These are phyloP conservation scores for Monosporozyma solicola DNA, from an alignment of 805 yeast species.

Conservation along the genomic window DNA sequence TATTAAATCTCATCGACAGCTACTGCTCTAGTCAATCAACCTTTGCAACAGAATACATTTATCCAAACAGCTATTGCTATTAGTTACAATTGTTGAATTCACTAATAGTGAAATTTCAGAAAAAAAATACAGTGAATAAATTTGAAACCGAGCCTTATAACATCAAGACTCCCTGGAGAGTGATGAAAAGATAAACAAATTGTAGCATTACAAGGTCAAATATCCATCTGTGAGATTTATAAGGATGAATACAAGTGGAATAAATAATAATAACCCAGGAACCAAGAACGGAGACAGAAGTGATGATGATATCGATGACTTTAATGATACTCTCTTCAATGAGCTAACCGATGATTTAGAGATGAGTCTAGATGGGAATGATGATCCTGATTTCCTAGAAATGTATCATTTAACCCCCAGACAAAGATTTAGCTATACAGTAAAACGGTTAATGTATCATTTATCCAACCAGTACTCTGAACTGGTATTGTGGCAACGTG, in stretches of 20 bases:
- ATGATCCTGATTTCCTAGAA: conserved; percentile 27
- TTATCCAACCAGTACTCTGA: conserved; percentile 10
- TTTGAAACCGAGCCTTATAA: not conserved
- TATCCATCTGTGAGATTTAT: not conserved
- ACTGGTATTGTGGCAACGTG: conserved; percentile 20
- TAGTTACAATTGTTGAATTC: not conserved
- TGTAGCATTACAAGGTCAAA: not conserved
- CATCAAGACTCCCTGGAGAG: not conserved
- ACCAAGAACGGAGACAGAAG: not conserved
- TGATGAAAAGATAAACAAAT: not conserved
- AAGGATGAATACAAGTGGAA: not conserved
- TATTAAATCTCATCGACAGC: no score
- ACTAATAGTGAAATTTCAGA: not conserved
- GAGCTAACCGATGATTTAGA: conserved; percentile 9
- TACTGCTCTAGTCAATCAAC: no score
- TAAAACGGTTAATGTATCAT: conserved; percentile 10
- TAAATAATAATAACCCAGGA: not conserved
- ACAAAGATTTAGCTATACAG: conserved; percentile 22
- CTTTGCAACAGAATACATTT: no score
- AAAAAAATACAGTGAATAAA: not conserved
- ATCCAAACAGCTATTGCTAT: not conserved
- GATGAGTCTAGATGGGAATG: conserved; percentile 6
- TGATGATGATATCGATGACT: conserved; percentile 1
- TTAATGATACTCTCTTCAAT: conserved; percentile 1
- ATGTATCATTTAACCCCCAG: conserved; percentile 27